Percentiles rank a stretch among this genome's conserved stretches.
Evolutionary conservation across 1,139 yeast species (phyloP).

Genomic region (Protomyces macrosporus): DNA sequence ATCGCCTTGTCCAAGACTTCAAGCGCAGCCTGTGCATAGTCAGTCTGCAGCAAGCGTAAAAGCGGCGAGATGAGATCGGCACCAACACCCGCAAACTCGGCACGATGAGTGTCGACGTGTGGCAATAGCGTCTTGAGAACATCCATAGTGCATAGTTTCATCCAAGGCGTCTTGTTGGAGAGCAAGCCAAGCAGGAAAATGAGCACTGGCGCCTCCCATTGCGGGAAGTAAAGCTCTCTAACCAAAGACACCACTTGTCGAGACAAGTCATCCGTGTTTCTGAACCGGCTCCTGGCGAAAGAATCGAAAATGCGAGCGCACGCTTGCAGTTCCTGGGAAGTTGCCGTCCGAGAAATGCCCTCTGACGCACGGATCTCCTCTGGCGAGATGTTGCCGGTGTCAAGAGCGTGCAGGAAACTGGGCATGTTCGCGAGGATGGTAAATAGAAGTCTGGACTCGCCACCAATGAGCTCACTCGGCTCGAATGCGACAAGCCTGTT

Average conservation of each 20-base stretch:
- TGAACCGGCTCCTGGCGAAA: slow-evolving; percentile 66
- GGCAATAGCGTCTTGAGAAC: slow-evolving; percentile 71
- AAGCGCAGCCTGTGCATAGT: slow-evolving; percentile 79
- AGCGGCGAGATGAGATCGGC: slow-evolving; percentile 93
- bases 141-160: slow-evolving; percentile 72
- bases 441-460: slow-evolving; percentile 61
- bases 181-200: slow-evolving; percentile 72
- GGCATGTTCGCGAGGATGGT: slow-evolving; percentile 78
- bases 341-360: slow-evolving; percentile 57
- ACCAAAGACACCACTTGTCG: slow-evolving; percentile 72
- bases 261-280: slow-evolving; percentile 83
- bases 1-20: slow-evolving; percentile 84
- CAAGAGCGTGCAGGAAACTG: slow-evolving; percentile 73
- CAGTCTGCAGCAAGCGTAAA: slow-evolving; percentile 73
- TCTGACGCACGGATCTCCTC: slow-evolving; percentile 57
- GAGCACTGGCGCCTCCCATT: slow-evolving; percentile 66
- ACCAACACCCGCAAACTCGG: slow-evolving; percentile 83
- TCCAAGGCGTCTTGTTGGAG: slow-evolving; percentile 71
- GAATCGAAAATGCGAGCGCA: slow-evolving; percentile 72
- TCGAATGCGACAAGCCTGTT: slow-evolving; percentile 63
- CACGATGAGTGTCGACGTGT: slow-evolving; percentile 65
- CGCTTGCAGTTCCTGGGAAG: slow-evolving; percentile 51
- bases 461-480: slow-evolving; percentile 75
- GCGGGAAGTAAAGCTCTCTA: slow-evolving; percentile 63
- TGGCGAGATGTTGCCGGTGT: slow-evolving; percentile 46